Conservation (phyloP, 441 rosid species). For the Syzygium malaccense region DNA sequence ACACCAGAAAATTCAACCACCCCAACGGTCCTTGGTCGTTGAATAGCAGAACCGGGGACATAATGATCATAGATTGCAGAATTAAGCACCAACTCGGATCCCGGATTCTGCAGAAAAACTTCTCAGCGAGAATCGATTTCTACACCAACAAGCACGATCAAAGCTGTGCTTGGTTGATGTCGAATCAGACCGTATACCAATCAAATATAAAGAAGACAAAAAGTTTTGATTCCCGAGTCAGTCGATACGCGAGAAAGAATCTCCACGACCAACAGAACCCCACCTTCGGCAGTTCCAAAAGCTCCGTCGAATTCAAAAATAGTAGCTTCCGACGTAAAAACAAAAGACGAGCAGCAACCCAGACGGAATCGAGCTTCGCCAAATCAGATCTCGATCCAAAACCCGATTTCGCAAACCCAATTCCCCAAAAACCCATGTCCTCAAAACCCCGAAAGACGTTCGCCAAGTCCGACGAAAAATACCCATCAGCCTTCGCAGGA, state of each 20-base stretch:
- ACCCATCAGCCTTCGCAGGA: background rate
- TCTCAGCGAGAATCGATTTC: background rate
- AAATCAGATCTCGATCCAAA: constrained; percentile 27
- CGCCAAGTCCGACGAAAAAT: background rate
- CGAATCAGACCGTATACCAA: background rate
- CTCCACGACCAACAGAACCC: background rate
- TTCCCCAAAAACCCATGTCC: background rate
- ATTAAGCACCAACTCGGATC: background rate
- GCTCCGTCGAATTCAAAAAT: background rate
- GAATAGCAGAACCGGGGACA: background rate
- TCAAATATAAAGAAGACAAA: background rate
- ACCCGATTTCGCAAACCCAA: background rate
- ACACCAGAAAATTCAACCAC: background rate
- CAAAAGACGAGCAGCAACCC: background rate
- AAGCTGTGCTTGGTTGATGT: background rate
- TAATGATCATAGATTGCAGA: background rate
- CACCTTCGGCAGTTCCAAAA: background rate
- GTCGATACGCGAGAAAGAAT: background rate
- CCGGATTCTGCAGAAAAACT: background rate
- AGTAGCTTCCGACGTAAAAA: background rate
- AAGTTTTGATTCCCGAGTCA: background rate
- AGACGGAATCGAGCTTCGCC: background rate
- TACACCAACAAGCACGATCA: background rate
- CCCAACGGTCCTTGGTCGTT: background rate
- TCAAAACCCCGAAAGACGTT: background rate